phyloP scores from a whole-genome alignment of 306 rosid species.

The Rosa multiflora region DNA sequence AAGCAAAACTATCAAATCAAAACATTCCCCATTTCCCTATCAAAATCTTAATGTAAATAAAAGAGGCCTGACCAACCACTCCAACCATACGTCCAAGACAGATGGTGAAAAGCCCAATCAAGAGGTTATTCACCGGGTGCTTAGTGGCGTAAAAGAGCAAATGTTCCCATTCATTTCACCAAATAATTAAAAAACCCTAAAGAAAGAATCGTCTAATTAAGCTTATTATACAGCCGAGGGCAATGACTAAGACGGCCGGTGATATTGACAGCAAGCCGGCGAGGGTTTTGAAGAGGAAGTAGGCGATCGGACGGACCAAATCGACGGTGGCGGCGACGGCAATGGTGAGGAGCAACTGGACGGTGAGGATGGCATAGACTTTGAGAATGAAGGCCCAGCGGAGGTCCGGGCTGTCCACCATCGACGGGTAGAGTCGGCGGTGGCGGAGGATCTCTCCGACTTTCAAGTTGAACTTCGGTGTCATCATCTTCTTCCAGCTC shows the following conservation, averaged over 20 bases:
- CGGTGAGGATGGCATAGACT: constrained; percentile 39
- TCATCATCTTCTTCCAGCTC: too few species aligned
- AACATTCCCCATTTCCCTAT: too few species aligned
- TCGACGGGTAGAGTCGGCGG: constrained; percentile 8
- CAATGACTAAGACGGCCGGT: too few species aligned
- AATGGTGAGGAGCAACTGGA: constrained; percentile 41
- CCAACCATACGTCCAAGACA: constrained; percentile 39
- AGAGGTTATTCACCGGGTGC: constrained; percentile 51
- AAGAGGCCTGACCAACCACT: not conserved
- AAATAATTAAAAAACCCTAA: too few species aligned
- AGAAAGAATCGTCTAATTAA: too few species aligned
- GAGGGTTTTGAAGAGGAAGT: constrained; percentile 14
- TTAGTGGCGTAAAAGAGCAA: constrained; percentile 38
- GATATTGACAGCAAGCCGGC: too few species aligned
- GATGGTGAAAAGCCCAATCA: constrained; percentile 34
- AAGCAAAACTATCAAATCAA: too few species aligned
- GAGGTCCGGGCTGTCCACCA: constrained; percentile 48
- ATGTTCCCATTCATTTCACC: too few species aligned
- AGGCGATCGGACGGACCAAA: constrained; percentile 16
- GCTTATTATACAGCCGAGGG: too few species aligned
- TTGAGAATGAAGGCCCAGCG: constrained; percentile 59
- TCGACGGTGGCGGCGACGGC: constrained; percentile 29
- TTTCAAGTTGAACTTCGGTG: too few species aligned
- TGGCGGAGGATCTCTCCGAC: too few species aligned
- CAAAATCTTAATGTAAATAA: too few species aligned